phyloP scores from a whole-genome alignment of 83 land plant genomes.

The Picea abies region DNA sequence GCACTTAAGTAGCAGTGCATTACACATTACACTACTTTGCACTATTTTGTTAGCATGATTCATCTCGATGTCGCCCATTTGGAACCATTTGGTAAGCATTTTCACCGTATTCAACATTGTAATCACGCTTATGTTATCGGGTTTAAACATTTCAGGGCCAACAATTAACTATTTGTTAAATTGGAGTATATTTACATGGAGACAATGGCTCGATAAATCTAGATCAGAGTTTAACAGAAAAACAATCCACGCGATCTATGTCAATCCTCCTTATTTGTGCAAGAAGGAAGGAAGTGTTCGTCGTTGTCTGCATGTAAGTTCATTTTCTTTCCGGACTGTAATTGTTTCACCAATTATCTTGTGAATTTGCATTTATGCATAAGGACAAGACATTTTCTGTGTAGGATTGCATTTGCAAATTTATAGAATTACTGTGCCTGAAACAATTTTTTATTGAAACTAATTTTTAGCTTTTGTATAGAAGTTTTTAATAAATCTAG shows the following conservation, averaged over 20 bases:
- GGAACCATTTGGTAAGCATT: conserved; percentile 41
- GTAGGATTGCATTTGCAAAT: not conserved
- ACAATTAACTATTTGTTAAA: not conserved
- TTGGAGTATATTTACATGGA: not conserved
- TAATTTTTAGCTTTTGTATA: too few relatives aligned
- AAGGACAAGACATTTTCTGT: not conserved
- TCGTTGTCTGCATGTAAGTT: conserved; percentile 74
- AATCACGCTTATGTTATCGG: not conserved
- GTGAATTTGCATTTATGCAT: not conserved
- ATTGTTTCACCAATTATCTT: too few relatives aligned
- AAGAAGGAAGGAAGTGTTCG: conserved; percentile 73
- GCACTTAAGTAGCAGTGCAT: too few relatives aligned
- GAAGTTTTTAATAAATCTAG: too few relatives aligned
- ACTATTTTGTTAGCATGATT: conserved; percentile 27
- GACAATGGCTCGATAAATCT: not conserved
- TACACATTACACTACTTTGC: conserved; percentile 18
- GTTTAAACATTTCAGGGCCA: not conserved
- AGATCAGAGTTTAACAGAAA: not conserved
- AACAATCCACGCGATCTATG: conserved; percentile 12
- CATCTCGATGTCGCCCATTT: conserved; percentile 44
- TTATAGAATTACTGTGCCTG: too few relatives aligned
- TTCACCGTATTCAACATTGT: too few relatives aligned
- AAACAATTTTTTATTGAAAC: not conserved
- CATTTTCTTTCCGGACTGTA: not conserved
- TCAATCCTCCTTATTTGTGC: conserved; percentile 82